Evolutionary conservation across 371 early-diverging fungal species (phyloP), one percentile per base, ranked within the genome.

Genomic region (Apophysomyces trapeziformis): DNA sequence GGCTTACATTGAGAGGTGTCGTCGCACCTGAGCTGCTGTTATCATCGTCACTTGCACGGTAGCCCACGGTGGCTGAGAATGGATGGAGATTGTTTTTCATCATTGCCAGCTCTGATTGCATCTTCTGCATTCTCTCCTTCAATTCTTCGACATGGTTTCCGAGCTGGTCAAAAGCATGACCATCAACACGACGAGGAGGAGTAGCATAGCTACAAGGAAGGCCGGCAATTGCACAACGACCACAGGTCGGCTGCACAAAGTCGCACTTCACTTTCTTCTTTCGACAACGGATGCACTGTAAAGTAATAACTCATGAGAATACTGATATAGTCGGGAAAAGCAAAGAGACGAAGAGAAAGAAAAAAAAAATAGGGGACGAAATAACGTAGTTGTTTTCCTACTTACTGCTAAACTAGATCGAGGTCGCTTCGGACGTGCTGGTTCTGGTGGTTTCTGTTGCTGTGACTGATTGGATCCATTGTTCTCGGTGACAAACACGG

Each of bases 251-350:
- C 62, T 83, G 88, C 9, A 85, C 84, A 60, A 84, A 84, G 68
- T 88, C 86, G 69, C 88, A 88, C 61, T 88, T 88, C 60, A 88
- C 84, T 66, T 85, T 87, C 57, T 85, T 88, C 73, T 88, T 88
- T 60, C 86, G 80, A 71, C 87, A 87, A 14, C 83, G 80, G 67
- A 80, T 80, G 59, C 83, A 83, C 83, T 83, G 11, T 26, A 2
- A 26, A 26, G 26, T 26, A 26, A 26, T 26, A 26, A 2, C 26
- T 26, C 26, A 26, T 26, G 26, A 26, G 26, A 26, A 26, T 26
- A 26, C 26, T 26, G 26, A 26, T 26, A 26, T 26, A 26, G 26
- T 26, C 50, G 11, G 41, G 41, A 41, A 41, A 41, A 11, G 41
- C 8, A 13, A 41, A 7, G 41, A 41, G 13, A 11, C 13, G 1